Base-by-base conservation (phyloP, 495 filamentous ascomycete genomes). In the Penicillium samsonianum region DNA sequence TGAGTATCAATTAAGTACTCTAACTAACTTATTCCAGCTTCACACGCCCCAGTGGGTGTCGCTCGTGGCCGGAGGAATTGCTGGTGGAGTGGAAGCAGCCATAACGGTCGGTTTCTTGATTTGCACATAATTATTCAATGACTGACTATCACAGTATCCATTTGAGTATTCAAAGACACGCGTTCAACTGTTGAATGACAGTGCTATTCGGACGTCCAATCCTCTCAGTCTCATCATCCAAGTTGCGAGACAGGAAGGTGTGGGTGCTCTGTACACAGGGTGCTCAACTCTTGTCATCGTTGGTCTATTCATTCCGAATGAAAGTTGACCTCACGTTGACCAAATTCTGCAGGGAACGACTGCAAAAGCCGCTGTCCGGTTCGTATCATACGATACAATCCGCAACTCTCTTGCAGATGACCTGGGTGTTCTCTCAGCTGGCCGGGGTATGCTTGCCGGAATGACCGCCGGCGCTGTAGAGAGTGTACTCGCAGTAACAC, bases 151-250 rank as follows among this genome's bases (percentile, higher is more conserved):
- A 0, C 49, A 83, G 75, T 87, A 87, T 63, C 85, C 84, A n/a
- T 84, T 88, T 60, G 85, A 87, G 61, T 87, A 86, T 54, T 82
- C 85, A 16, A 88, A 88, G 69, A 88, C 85, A 1, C 76, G 84
- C 19, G 82, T 84, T 5, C 85, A 88, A 59, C 73, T 88, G 0
- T 73, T 79, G 12, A 67, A 76, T 17, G 68, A 78, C 43, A 70
- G 74, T 38, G 73, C 77, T 17, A 61, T 72, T 5, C 62, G 69
- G 1, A 73, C 70, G 4, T 58, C 67, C 2, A 87, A 87, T 57
- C 85, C 85, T 2, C 76, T 87, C 42, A 52, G 67, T 2, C 78
- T 87, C 30, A 80, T 84, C 38, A 47, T 53, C 3, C 63, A 76
- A 33, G 78, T 82, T 16, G 75, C 76, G 33, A 67, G 73, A 42